Conservation (phyloP, 805 yeast species). For the Pichia phayaonensis region DNA sequence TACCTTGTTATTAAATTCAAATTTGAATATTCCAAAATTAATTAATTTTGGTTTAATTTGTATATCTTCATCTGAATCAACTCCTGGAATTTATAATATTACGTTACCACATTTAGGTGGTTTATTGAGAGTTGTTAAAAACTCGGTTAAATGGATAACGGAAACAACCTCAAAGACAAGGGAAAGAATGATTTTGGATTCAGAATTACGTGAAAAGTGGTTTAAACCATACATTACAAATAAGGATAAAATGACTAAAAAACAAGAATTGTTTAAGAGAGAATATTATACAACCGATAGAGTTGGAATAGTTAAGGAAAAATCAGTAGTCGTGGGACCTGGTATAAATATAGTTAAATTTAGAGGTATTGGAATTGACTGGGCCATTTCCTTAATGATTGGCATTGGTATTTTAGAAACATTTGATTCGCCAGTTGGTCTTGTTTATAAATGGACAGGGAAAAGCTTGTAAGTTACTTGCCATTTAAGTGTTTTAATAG, state of each 20-base stretch:
- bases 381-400: slow-evolving; percentile 5
- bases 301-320: not conserved
- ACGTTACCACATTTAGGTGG: slow-evolving; percentile 10
- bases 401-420: slow-evolving; percentile 4
- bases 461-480: slow-evolving; percentile 25
- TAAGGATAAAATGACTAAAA: not conserved
- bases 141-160: slow-evolving; percentile 4
- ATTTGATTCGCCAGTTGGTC: slow-evolving; percentile 1
- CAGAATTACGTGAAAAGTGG: slow-evolving; percentile 3
- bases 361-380: slow-evolving; percentile 7
- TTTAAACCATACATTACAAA: not conserved
- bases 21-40: not conserved
- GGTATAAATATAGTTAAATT: slow-evolving; percentile 7
- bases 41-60: slow-evolving; percentile 4
- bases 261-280: not conserved
- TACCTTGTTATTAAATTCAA: not conserved
- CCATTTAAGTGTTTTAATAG: slow-evolving; percentile 19
- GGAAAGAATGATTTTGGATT: slow-evolving; percentile 2
- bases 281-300: slow-evolving; percentile 5
- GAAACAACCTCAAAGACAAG: not conserved
- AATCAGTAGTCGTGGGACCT: not conserved
- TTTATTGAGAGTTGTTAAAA: slow-evolving; percentile 5
- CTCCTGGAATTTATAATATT: slow-evolving; percentile 1
- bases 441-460: slow-evolving; percentile 6
- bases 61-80: not conserved